A percentile compares a stretch with the other conserved stretches of the same genome.
Evolutionary conservation across 2,329 filamentous ascomycete species (phyloP).

Genomic region (Microsporum audouinii): DNA sequence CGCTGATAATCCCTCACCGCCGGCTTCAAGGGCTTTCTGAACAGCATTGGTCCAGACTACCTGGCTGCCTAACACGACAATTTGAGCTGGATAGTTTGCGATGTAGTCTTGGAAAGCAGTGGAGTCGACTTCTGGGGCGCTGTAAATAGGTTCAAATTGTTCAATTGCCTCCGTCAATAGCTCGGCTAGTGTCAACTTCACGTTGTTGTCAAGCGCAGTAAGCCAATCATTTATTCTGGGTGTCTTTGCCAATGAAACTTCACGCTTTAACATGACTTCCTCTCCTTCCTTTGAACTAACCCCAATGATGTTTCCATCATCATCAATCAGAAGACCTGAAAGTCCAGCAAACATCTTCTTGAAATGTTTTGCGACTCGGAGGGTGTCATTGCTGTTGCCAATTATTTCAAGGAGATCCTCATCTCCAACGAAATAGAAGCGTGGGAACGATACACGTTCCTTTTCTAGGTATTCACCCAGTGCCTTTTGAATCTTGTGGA

Average conservation of each 20-base stretch:
- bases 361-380: constrained; percentile 95
- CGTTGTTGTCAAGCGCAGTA: constrained; percentile 78
- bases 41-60: constrained; percentile 87
- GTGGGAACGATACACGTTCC: constrained; percentile 91
- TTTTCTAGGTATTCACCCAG: constrained; percentile 97
- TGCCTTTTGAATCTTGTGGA: constrained; percentile 99
- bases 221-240: constrained; percentile 99
- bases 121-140: constrained; percentile 57
- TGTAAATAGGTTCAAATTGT: constrained; percentile 68
- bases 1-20: constrained; percentile 55
- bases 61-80: constrained; percentile 89
- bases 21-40: constrained; percentile 61
- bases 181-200: constrained; percentile 90
- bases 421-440: constrained; percentile 99
- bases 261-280: constrained; percentile 71
- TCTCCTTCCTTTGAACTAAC: constrained; percentile 96
- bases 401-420: constrained; percentile 98
- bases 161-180: constrained; percentile 75
- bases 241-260: constrained; percentile 84
- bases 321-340: constrained; percentile 79
- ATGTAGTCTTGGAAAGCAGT: constrained; percentile 69
- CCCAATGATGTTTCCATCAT: constrained; percentile 77
- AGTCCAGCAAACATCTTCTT: constrained; percentile 99
- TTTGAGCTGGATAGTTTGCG: constrained; percentile 74
- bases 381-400: constrained; percentile 94